phyloP scores from a whole-genome alignment of 2,329 filamentous ascomycete species.

The Calonectria montana region DNA sequence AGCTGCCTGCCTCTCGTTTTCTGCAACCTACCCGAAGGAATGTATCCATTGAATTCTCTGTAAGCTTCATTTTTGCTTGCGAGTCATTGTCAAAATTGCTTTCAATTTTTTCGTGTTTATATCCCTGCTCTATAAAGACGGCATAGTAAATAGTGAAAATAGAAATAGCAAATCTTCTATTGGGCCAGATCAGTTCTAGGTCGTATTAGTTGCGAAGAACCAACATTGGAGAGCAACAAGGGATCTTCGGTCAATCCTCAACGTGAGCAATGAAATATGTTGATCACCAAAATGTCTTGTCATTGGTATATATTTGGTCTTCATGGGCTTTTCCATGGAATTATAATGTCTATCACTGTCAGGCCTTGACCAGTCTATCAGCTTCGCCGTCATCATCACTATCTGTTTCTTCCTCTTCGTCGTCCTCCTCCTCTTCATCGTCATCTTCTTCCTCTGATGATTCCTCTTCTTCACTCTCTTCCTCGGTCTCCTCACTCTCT shows the following conservation, averaged over 20 bases:
- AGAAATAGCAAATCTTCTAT: too few species aligned
- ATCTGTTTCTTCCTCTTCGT: slow-evolving; percentile 61
- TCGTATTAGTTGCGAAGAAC: too few species aligned
- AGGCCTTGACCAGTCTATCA: slow-evolving; percentile 56
- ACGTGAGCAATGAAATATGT: neutral
- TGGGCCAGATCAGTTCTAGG: too few species aligned
- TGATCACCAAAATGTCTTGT: neutral
- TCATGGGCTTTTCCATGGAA: slow-evolving; percentile 12
- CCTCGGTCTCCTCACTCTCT: slow-evolving; percentile 66
- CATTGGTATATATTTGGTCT: neutral
- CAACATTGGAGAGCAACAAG: too few species aligned
- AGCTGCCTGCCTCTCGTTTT: too few species aligned
- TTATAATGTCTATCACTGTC: slow-evolving; percentile 35
- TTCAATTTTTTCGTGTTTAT: too few species aligned
- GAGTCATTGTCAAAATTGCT: too few species aligned
- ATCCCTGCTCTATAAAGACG: too few species aligned
- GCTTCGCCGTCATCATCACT: slow-evolving; percentile 59
- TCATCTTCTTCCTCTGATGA: slow-evolving; percentile 62
- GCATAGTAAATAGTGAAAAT: too few species aligned
- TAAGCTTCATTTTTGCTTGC: too few species aligned
- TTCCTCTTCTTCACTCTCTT: slow-evolving; percentile 62
- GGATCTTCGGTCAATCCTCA: neutral
- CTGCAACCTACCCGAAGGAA: too few species aligned
- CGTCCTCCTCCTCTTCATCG: slow-evolving; percentile 63
- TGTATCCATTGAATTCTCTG: too few species aligned